These are phyloP conservation scores for Colletotrichum euphorbiae DNA, from an alignment of 2,329 filamentous ascomycete species.

Conservation along the genomic window DNA sequence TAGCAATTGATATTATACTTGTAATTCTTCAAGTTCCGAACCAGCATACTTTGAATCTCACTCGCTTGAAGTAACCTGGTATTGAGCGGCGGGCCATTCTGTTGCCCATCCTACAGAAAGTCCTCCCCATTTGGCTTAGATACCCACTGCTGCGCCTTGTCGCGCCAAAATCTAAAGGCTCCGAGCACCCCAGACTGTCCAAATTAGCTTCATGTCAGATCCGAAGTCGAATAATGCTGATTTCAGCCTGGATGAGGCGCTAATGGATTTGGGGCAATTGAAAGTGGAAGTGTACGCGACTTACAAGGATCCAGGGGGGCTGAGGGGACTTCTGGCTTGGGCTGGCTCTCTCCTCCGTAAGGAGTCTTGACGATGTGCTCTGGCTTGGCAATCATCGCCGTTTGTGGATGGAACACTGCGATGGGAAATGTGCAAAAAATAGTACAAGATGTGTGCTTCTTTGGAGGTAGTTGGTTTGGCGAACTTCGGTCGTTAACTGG, in stretches of 20 bases:
- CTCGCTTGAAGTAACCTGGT: slow-evolving; percentile 18
- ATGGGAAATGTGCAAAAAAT: background rate
- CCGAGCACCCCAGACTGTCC: slow-evolving; percentile 18
- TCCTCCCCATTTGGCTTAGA: background rate
- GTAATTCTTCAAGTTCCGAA: background rate
- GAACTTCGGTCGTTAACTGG: background rate
- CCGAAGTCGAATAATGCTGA: background rate
- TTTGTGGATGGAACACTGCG: background rate
- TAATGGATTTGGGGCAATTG: background rate
- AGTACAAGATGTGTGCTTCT: background rate
- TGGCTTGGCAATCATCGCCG: slow-evolving; percentile 20
- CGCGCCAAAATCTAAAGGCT: background rate
- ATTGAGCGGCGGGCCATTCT: slow-evolving; percentile 4
- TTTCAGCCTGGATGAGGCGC: background rate
- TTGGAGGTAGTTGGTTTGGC: slow-evolving; percentile 6
- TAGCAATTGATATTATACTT: background rate
- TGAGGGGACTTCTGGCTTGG: slow-evolving; percentile 15
- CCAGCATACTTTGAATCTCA: background rate
- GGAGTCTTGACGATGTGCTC: slow-evolving; percentile 12
- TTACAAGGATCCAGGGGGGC: slow-evolving; percentile 27
- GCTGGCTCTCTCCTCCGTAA: slow-evolving; percentile 6
- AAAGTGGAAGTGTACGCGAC: slow-evolving; percentile 11
- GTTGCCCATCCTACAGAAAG: background rate
- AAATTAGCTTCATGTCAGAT: background rate
- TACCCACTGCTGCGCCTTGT: background rate